phyloP scores from a whole-genome alignment of 768 basidiomycete species.

The Cyclocybe aegerita region DNA sequence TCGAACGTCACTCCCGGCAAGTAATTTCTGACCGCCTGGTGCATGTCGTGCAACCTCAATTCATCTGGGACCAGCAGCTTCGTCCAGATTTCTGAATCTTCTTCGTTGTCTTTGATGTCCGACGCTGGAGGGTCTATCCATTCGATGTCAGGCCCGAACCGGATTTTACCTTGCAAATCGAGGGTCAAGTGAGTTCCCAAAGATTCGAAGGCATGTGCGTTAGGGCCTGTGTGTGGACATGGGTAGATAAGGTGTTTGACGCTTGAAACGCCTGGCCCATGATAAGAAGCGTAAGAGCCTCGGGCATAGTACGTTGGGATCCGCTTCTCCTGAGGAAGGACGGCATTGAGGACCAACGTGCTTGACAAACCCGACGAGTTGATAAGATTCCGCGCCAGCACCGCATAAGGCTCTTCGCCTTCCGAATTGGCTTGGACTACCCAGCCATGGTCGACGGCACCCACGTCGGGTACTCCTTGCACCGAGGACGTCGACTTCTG shows the following conservation, averaged over 20 bases:
- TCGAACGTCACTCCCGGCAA: slow-evolving; percentile 60
- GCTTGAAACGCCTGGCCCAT: slow-evolving; percentile 68
- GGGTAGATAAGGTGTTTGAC: slow-evolving; percentile 88
- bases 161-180: slow-evolving; percentile 79
- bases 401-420: slow-evolving; percentile 50
- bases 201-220: slow-evolving; percentile 70
- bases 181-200: slow-evolving; percentile 92
- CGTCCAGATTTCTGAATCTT: slow-evolving; percentile 76
- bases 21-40: slow-evolving; percentile 70
- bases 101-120: slow-evolving; percentile 30
- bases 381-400: slow-evolving; percentile 75
- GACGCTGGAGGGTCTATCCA: slow-evolving; percentile 65
- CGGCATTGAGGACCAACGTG: slow-evolving; percentile 66
- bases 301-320: slow-evolving; percentile 79
- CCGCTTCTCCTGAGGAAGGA: slow-evolving; percentile 54
- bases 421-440: slow-evolving; percentile 78
- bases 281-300: slow-evolving; percentile 88
- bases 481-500: slow-evolving; percentile 18
- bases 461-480: slow-evolving; percentile 21
- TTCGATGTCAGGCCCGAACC: slow-evolving; percentile 92
- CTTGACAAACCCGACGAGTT: slow-evolving; percentile 82
- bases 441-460: slow-evolving; percentile 66
- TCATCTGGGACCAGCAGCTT: slow-evolving; percentile 63
- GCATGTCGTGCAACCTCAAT: slow-evolving; percentile 61
- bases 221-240: slow-evolving; percentile 67